phyloP scores from a whole-genome alignment of 164 flowering plant species.

The Malania oleifera region DNA sequence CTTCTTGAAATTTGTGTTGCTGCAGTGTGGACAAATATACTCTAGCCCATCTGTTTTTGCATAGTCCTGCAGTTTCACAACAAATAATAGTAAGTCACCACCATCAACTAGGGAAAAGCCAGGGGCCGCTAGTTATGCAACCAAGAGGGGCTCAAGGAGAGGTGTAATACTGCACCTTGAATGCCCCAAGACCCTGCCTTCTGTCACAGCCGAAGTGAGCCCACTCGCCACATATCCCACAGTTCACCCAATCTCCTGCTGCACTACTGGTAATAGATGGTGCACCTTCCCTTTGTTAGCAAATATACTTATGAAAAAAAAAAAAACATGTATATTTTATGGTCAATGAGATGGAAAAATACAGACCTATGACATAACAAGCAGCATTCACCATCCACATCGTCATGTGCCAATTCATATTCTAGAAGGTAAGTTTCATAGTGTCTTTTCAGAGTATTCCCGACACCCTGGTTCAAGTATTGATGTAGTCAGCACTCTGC shows the following conservation, averaged over 20 bases:
- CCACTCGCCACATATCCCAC: constrained; percentile 98
- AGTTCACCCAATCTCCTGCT: constrained; percentile 99
- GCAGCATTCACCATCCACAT: constrained; percentile 99
- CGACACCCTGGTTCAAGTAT: constrained; percentile 59
- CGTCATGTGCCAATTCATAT: constrained; percentile 97
- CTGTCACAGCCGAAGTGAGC: constrained; percentile 98
- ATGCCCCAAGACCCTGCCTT: constrained; percentile 95
- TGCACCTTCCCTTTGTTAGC: background rate
- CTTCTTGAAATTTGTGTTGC: constrained; percentile 63
- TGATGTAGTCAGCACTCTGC: background rate
- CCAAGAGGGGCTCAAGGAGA: background rate
- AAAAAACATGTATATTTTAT: too few species aligned
- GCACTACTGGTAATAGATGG: constrained; percentile 65
- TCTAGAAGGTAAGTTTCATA: constrained; percentile 95
- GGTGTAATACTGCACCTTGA: constrained; percentile 53
- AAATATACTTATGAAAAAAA: background rate
- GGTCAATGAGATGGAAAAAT: constrained; percentile 14
- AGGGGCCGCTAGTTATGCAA: background rate
- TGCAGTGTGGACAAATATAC: constrained; percentile 95
- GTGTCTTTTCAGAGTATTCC: constrained; percentile 94
- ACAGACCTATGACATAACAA: constrained; percentile 88
- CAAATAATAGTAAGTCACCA: background rate
- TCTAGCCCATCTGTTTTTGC: constrained; percentile 99
- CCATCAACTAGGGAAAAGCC: background rate
- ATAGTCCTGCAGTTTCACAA: constrained; percentile 63